These are phyloP conservation scores for Thuja plicata DNA, from an alignment of 83 land plant species.

Conservation along the genomic window DNA sequence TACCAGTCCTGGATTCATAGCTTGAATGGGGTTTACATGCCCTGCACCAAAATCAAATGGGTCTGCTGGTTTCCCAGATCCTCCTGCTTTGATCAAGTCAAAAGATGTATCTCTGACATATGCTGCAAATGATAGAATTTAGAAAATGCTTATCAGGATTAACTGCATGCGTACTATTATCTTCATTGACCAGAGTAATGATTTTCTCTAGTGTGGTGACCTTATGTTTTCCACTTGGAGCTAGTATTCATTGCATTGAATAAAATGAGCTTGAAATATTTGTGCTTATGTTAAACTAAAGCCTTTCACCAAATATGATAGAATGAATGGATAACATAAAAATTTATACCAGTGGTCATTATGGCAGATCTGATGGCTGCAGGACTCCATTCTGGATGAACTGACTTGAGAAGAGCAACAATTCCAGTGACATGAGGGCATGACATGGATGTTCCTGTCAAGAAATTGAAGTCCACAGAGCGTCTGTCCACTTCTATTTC, in stretches of 20 bases:
- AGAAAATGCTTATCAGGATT: background rate
- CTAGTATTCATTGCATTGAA: background rate
- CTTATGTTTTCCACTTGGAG: background rate
- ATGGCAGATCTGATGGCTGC: conserved; percentile 74
- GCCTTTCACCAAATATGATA: no score
- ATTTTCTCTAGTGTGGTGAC: background rate
- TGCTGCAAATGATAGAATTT: conserved; percentile 27
- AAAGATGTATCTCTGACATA: conserved; percentile 28
- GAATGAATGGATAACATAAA: background rate
- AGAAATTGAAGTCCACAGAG: conserved; percentile 54
- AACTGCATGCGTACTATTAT: background rate
- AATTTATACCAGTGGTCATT: conserved; percentile 72
- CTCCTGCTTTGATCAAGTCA: conserved; percentile 33
- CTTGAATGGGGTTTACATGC: conserved; percentile 55
- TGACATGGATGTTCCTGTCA: conserved; percentile 82
- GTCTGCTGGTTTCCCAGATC: conserved; percentile 31
- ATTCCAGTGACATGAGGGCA: conserved; percentile 80
- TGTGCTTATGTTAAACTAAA: background rate
- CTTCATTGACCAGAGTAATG: background rate
- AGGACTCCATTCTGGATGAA: conserved; percentile 78
- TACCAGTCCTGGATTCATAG: conserved; percentile 70
- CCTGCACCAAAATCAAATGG: conserved; percentile 70
- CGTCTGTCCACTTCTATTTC: conserved; percentile 31
- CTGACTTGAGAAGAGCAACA: conserved; percentile 62
- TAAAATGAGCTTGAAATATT: background rate